These are phyloP conservation scores for Cladosporium sp. DNA, from an alignment of 2,329 filamentous ascomycete genomes.

Conservation along the genomic window DNA sequence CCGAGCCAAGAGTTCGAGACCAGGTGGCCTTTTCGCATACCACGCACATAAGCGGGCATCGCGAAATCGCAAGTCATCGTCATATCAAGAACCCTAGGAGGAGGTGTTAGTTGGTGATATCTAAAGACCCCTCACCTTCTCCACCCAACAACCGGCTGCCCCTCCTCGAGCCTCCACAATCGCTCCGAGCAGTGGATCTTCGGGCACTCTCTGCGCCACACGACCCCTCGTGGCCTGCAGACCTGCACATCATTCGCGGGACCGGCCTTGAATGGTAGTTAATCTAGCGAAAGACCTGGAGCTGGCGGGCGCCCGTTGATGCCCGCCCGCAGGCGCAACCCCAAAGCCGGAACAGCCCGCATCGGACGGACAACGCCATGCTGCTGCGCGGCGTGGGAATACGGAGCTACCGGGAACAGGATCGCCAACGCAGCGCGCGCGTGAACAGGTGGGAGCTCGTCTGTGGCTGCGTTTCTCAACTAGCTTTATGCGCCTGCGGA, in stretches of 20 bases:
- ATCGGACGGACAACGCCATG: not conserved
- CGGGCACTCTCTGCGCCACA: constrained; percentile 3
- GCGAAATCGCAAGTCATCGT: not conserved
- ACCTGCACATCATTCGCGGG: constrained; percentile 19
- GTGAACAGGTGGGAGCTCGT: constrained; percentile 18
- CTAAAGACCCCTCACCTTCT: constrained; percentile 7
- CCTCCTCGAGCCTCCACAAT: not conserved
- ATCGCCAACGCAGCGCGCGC: constrained; percentile 19
- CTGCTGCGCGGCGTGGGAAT: not conserved
- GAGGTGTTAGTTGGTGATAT: not conserved
- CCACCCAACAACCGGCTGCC: not conserved
- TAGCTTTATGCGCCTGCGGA: not conserved
- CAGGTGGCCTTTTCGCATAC: not conserved
- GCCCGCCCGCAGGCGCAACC: not conserved
- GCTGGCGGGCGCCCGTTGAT: not conserved
- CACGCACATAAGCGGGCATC: not conserved
- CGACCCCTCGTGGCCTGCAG: constrained; percentile 17
- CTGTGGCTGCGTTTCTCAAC: constrained; percentile 15
- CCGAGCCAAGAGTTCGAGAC: not conserved
- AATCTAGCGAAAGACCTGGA: not conserved
- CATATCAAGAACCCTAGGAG: not conserved
- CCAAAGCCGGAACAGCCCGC: not conserved
- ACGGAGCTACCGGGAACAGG: not conserved
- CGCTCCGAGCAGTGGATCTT: constrained; percentile 11
- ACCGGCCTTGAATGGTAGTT: not conserved